Evolutionary conservation across 139 green algal species (phyloP), one percentile per base, ranked within the genome.

Genomic region (Chlamydomonas incerta): DNA sequence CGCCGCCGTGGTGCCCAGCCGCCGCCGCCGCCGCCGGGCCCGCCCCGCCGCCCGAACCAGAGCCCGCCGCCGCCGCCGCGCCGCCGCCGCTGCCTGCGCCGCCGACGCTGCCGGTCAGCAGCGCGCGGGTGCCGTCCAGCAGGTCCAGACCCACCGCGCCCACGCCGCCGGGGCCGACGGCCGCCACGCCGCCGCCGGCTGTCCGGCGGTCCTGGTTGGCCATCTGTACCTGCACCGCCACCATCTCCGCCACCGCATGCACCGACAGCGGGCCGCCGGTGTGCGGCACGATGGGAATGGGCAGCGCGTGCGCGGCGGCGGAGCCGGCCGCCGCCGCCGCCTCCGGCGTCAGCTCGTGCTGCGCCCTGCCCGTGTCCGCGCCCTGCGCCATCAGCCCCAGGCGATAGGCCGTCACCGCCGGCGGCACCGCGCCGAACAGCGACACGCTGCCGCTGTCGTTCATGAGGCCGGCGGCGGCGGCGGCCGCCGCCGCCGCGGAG

Each of bases 201-300:
- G 41, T 50, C 6, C 41, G 41, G 41, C 41, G 41, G 41, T 50
- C 41, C 41, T 50, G 41, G 41, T 8, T 50, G 41, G 41, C 15
- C 77, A 74, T 63, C 77, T 74, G 63, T 46, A 50, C 77, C 77
- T 74, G 63, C 63, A 50, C 24, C 35, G 75, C 84, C 52, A 89
- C 74, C 66, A 89, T 80, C 46, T 89, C 72, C 13, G 84, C 84
- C 34, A 89, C 67, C 47, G 57, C 66, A 15, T 55, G 67, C 29
- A 89, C 84, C 52, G 75, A 35, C 41, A 87, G 70, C n/a, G 70
- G 82, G 6, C 83, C 83, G 65, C 21, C 41, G 14, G 73, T 47
- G 52, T 82, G 62, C 28, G 83, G 73, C 21, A 80, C 68, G 65
- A 88, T 88, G 74, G 83, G 83, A 50, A 88, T 82, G 65, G 83